A percentile compares a stretch with the other conserved stretches of the same genome.
Evolutionary conservation across 139 green algal genomes (phyloP).

Genomic region (Spirogloea muscicola): DNA sequence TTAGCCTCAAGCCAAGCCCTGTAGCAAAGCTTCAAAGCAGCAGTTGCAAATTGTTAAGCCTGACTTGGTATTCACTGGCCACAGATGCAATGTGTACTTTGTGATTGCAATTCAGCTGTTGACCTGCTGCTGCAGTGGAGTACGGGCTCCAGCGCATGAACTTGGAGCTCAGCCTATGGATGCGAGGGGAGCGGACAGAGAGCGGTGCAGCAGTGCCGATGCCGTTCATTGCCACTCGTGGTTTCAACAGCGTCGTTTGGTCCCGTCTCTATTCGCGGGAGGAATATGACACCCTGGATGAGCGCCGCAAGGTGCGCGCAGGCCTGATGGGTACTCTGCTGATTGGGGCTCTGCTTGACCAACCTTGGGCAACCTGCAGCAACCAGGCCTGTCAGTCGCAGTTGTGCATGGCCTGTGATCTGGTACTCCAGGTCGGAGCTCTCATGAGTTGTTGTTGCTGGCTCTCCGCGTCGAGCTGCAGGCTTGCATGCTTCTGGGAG

Average conservation of each 20-base stretch:
- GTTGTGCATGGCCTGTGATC: too few species aligned
- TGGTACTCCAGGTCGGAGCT: too few species aligned
- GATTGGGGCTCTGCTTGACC: too few species aligned
- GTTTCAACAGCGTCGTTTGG: conserved; percentile 82
- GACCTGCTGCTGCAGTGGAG: conserved; percentile 75
- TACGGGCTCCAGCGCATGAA: conserved; percentile 81
- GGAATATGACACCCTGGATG: conserved; percentile 65
- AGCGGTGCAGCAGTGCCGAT: conserved; percentile 57
- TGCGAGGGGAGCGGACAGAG: conserved; percentile 18
- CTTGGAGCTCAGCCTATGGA: conserved; percentile 44
- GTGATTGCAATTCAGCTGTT: conserved; percentile 18
- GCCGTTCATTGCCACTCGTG: conserved; percentile 28
- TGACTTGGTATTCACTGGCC: neutral
- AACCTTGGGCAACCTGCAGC: too few species aligned
- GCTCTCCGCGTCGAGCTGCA: too few species aligned
- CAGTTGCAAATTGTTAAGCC: neutral
- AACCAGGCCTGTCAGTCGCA: too few species aligned
- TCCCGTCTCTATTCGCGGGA: conserved; percentile 75
- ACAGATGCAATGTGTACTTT: neutral
- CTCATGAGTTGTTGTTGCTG: too few species aligned
- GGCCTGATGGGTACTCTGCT: too few species aligned
- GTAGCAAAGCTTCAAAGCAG: neutral
- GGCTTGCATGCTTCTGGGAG: conserved; percentile 25
- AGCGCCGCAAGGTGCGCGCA: conserved; percentile 57
- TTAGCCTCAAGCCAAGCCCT: too few species aligned